A percentile compares a stretch with the other conserved stretches of the same genome.
Evolutionary conservation across 768 basidiomycete genomes (phyloP).

Genomic region (Panellus pusillus): DNA sequence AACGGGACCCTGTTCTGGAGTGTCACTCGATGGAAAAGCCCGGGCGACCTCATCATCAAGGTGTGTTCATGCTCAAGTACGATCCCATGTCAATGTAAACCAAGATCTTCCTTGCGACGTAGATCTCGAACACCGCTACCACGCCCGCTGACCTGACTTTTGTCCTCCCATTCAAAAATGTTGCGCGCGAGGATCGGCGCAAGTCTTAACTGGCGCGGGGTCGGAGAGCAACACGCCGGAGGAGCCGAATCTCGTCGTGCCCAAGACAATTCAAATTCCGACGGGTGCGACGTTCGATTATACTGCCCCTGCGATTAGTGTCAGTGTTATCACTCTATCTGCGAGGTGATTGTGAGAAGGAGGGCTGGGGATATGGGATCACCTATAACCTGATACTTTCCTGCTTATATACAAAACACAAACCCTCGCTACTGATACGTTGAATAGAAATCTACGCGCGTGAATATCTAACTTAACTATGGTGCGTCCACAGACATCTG

Average conservation of each 20-base stretch:
- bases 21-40: slow-evolving; percentile 42
- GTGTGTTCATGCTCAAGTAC: slow-evolving; percentile 25
- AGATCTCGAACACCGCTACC: slow-evolving; percentile 56
- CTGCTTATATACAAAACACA: too few relatives aligned
- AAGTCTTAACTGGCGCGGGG: slow-evolving; percentile 48
- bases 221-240: slow-evolving; percentile 57
- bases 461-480: too few relatives aligned
- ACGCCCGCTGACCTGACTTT: slow-evolving; percentile 46
- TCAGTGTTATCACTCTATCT: slow-evolving; percentile 39
- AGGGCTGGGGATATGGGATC: too few relatives aligned
- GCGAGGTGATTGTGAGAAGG: slow-evolving; percentile 19
- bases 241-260: slow-evolving; percentile 46
- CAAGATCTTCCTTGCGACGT: neutral
- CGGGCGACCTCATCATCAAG: slow-evolving; percentile 57
- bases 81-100: neutral
- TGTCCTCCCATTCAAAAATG: slow-evolving; percentile 51
- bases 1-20: slow-evolving; percentile 63
- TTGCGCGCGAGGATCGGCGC: slow-evolving; percentile 40
- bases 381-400: too few relatives aligned
- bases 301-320: slow-evolving; percentile 49
- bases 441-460: too few relatives aligned
- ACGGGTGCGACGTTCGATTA: slow-evolving; percentile 55
- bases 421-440: too few relatives aligned
- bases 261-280: slow-evolving; percentile 41
- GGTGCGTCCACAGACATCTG: too few relatives aligned